Evolutionary conservation across 1,139 yeast species (phyloP), one percentile per base, ranked within the genome.

Genomic region (Scheffersomyces stambukii): DNA sequence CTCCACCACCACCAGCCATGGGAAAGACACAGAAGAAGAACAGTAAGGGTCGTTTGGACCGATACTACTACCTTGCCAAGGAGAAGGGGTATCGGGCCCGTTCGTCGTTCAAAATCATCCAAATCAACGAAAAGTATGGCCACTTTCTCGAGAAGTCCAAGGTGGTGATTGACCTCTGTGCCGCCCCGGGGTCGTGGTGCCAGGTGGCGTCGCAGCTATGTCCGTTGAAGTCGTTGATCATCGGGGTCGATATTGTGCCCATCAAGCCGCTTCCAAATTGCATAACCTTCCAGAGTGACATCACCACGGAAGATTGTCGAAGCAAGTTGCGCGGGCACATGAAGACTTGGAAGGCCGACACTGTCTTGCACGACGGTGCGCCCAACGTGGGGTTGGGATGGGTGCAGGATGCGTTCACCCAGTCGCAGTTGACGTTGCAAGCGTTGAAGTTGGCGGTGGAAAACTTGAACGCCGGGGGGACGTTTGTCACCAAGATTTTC

Each of bases 121-220:
- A 91, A 58, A 85, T 91, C 39, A 91, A 93, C 63, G 96, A 93
- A 54, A 91, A 91, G 55, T 93, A 77, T 65, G 96, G 96, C 17
- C 96, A 88, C 58, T 91, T 91, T 55, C 64, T 89, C 36, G 96
- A 89, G 50, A 83, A 84, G 57, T 88, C 97, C n/a, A 91, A 86
- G 58, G 97, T 91, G 25, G 96, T 91, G 24, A 85, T 91, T 33
- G 99, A 91, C 74, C 70, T 91, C 46, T 91, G 99, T 81, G 97
- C 98, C 34, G 98, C 98, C 3, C 98, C 99, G 19, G 99, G 99
- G 35, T 88, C 96, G 4, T 91, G 98, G 97, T 91, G 98, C 72
- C 99, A 91, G 62, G 98, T 93, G 24, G 98, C 98, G 1, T 78
- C 95, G 4, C 86, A 86, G 40, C 60, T 86, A 35, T 89, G 97